phyloP scores from a whole-genome alignment of 1,139 yeast genomes.

The Arxiozyma telluris region DNA sequence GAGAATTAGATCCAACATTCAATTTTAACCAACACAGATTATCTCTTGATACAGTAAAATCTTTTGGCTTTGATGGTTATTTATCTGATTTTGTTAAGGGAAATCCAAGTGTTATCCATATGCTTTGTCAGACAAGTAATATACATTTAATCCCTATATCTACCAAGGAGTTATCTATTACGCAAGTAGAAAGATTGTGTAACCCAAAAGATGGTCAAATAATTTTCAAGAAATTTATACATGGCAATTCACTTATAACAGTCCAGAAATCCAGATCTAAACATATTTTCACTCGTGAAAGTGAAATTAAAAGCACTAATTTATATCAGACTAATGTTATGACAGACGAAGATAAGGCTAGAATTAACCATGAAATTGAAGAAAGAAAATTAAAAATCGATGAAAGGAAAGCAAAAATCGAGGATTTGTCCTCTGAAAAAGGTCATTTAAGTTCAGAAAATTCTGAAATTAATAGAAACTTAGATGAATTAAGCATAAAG shows the following conservation, averaged over 20 bases:
- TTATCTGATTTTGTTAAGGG: conserved; percentile 65
- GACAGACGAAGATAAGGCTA: conserved; percentile 30
- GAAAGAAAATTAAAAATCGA: conserved; percentile 10
- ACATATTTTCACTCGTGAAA: conserved; percentile 6
- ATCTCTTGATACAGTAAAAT: conserved; percentile 33
- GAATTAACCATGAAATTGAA: conserved; percentile 19
- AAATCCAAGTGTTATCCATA: conserved; percentile 62
- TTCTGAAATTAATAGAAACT: conserved; percentile 12
- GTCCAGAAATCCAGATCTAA: conserved; percentile 45
- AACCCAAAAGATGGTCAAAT: conserved; percentile 31
- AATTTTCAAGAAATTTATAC: conserved; percentile 48
- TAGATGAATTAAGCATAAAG: conserved; percentile 11
- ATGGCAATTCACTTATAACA: conserved; percentile 47
- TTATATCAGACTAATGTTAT: conserved; percentile 41
- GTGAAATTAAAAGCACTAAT: conserved; percentile 10
- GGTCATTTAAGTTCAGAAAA: conserved; percentile 16
- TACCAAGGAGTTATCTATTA: conserved; percentile 34
- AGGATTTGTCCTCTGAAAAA: conserved; percentile 18
- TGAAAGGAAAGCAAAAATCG: conserved; percentile 20
- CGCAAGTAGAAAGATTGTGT: conserved; percentile 36
- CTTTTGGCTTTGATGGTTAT: conserved; percentile 73
- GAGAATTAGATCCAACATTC: conserved; percentile 32
- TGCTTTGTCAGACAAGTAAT: conserved; percentile 55
- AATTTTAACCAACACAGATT: conserved; percentile 18
- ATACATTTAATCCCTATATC: conserved; percentile 62